Evolutionary conservation across 352 stramenopile species (phyloP), one percentile per base, ranked within the genome.

Genomic region (Pythium sukuiense): DNA sequence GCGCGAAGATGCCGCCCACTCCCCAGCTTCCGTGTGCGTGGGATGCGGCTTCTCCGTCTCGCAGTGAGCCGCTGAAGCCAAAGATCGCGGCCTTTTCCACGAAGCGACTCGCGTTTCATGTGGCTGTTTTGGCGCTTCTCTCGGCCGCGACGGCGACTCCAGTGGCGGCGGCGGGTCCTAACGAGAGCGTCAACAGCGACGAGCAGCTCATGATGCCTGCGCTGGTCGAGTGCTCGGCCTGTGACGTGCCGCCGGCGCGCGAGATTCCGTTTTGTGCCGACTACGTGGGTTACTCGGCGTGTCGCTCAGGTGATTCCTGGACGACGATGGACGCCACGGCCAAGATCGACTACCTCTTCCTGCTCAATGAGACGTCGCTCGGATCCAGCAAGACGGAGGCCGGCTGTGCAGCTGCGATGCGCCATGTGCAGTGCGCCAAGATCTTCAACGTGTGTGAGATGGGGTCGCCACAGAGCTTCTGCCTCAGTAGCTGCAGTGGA

Each of bases 401-500:
- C 7, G 33, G 33, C 11, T 92, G 84, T 59, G 33, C 37, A 13
- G 71, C 59, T 1, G 65, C 72, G 16, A 61, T 91, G 13, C 79
- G 80, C 45, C 69, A 72, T 16, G 76, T 79, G 7, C 68, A 85
- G 52, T 93, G 85, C 35, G 65, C 80, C 56, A 82, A 74, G 49
- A 61, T 78, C 16, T 93, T 93, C 61, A 88, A 74, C 45, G 82
- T 87, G 30, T 93, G 85, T 49, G 85, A 91, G 52, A 77, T 91
- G 60, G 84, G 85, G 2, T 72, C 82, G 3, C 70, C 81, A 24
- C 77, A 89, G 73, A 72, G 56, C 33, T 75, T 93, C 24, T 91
- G 83, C 57, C 65, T 76, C 29, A 65, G 66, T 27, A 85, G 78
- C 66, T 92, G 79, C 61, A 67, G 55, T 1, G n/a, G 63, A 8